A percentile compares a stretch with the other conserved stretches of the same genome.
These are phyloP conservation scores for Syzygium jambos DNA, from an alignment of 345 rosid species.

Conservation along the genomic window DNA sequence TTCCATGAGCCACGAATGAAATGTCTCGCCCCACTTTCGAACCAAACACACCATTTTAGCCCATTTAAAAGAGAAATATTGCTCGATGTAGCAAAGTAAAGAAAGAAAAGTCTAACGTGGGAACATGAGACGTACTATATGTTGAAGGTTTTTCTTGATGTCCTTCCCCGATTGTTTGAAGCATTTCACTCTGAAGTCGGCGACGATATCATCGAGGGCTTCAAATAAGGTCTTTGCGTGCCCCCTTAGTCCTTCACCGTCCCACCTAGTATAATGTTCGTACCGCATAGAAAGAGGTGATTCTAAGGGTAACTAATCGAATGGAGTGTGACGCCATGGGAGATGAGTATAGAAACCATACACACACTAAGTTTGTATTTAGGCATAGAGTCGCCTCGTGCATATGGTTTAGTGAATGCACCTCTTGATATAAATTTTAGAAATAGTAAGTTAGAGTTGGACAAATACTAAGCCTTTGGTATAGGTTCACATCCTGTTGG, in stretches of 20 bases:
- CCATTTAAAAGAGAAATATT: not conserved
- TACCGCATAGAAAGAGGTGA: not conserved
- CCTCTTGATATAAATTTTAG: not conserved
- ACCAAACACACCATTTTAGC: not conserved
- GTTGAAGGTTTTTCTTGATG: constrained; percentile 20
- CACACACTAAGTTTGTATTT: not conserved
- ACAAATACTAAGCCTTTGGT: not conserved
- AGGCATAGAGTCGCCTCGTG: not conserved
- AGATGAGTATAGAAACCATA: not conserved
- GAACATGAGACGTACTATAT: constrained; percentile 23
- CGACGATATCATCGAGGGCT: constrained; percentile 39
- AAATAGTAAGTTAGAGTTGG: too few species aligned
- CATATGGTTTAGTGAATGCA: not conserved
- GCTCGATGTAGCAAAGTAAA: not conserved
- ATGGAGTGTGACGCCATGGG: not conserved
- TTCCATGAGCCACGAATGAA: constrained; percentile 52
- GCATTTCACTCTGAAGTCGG: constrained; percentile 19
- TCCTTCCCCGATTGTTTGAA: constrained; percentile 19
- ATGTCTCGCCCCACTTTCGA: constrained; percentile 55
- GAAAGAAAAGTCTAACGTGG: not conserved
- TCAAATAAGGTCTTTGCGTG: constrained; percentile 38
- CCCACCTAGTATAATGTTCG: constrained; percentile 34
- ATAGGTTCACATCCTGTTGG: too few species aligned
- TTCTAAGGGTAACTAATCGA: not conserved
- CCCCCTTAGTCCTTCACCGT: constrained; percentile 32